A percentile compares a stretch with the other conserved stretches of the same genome.
These are phyloP conservation scores for Lolium rigidum DNA, from an alignment of 176 grass and related monocot genomes.

Conservation along the genomic window DNA sequence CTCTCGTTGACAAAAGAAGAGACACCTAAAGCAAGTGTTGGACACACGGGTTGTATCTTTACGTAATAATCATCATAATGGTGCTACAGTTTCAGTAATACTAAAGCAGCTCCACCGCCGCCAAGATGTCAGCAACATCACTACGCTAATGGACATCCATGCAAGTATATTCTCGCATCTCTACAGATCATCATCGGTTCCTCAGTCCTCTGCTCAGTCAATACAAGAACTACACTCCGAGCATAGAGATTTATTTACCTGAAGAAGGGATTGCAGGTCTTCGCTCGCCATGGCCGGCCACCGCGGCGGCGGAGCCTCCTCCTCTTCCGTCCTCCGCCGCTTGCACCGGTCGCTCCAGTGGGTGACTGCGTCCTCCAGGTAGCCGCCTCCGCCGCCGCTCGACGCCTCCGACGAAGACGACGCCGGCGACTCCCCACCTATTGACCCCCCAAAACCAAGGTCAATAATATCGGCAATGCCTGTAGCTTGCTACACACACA, in stretches of 20 bases:
- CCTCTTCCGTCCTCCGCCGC: slow-evolving; percentile 45
- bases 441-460: background rate
- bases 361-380: slow-evolving; percentile 61
- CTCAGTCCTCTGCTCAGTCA: background rate
- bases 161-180: background rate
- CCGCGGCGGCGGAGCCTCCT: background rate
- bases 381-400: slow-evolving; percentile 41
- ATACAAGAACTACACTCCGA: background rate
- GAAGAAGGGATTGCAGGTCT: slow-evolving; percentile 64
- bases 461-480: background rate
- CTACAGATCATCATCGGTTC: background rate
- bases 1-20: no score
- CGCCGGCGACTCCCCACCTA: slow-evolving; percentile 59
- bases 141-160: background rate
- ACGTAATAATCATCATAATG: no score
- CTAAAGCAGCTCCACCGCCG: background rate
- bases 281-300: slow-evolving; percentile 43
- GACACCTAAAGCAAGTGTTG: no score
- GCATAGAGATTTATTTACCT: slow-evolving; percentile 43
- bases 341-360: slow-evolving; percentile 55
- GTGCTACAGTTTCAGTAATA: background rate
- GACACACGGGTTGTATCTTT: no score
- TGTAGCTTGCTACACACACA: no score
- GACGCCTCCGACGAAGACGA: slow-evolving; percentile 70
- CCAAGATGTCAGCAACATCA: background rate